Evolutionary conservation across 2,329 filamentous ascomycete genomes (phyloP).

Genomic region (Aspergillus pseudoglaucus): DNA sequence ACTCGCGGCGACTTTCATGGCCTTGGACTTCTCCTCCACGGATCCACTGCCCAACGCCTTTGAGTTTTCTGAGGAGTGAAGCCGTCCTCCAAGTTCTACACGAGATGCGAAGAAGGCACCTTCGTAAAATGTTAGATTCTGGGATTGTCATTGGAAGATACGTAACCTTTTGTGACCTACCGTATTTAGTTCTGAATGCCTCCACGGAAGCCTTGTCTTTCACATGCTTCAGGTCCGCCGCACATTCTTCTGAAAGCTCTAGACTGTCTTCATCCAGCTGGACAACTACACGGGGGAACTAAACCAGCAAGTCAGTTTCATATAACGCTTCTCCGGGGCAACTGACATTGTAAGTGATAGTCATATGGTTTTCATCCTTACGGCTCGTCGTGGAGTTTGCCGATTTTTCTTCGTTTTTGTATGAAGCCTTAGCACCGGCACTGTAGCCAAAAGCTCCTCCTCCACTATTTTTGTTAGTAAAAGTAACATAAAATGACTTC

Average conservation of each 20-base stretch:
- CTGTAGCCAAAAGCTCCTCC: not conserved
- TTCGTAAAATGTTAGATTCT: not conserved
- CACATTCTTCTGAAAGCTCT: slow-evolving; percentile 4
- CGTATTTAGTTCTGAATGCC: slow-evolving; percentile 4
- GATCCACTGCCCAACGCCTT: not conserved
- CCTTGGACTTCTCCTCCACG: not conserved
- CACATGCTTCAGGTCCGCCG: not conserved
- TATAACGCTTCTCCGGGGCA: no score
- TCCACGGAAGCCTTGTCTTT: not conserved
- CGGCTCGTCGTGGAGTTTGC: not conserved
- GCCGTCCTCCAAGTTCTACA: slow-evolving; percentile 4
- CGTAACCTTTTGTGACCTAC: not conserved
- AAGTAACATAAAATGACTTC: not conserved
- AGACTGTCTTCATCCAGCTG: slow-evolving; percentile 3
- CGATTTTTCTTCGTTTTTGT: not conserved
- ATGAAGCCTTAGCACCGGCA: not conserved
- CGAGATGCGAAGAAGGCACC: slow-evolving; percentile 2
- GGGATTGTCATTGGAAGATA: no score
- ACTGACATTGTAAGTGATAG: slow-evolving; percentile 6
- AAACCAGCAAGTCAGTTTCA: not conserved
- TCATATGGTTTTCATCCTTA: slow-evolving; percentile 1
- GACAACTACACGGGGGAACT: slow-evolving; percentile 5
- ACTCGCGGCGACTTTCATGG: slow-evolving; percentile 1
- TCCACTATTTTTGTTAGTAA: not conserved
- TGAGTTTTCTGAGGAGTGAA: slow-evolving; percentile 3